Evolutionary conservation across 176 grass and related monocot genomes (phyloP), one percentile per base, ranked within the genome.

Genomic region (Carex littledalei): DNA sequence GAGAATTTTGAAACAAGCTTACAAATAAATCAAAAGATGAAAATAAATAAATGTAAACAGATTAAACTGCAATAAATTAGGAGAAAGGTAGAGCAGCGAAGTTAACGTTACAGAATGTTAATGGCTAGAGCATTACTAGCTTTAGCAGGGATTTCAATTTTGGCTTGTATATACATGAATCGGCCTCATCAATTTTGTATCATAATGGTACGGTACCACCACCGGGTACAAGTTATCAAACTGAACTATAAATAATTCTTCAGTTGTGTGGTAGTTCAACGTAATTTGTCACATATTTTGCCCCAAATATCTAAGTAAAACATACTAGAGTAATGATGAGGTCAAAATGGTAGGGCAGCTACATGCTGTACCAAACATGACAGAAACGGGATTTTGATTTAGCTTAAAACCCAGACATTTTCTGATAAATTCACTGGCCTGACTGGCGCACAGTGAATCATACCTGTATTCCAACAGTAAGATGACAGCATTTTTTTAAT

Each of bases 1-100:
- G 85, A 91, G 66, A 98, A 98, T 16, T 84, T 83, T 55, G 85
- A 69, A 54, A 86, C 83, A 60, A 94, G 90, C 95, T 98, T 85
- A 85, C 87, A 65, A 84, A 64, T 31, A 21, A 20, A 77, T 12
- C 17, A 9, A 64, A 72, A 87, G 13, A 17, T 57, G n/a, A 18
- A 50, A 61, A 61, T 35, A 67, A 83, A 72, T 84, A 32, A 22
- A 84, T 17, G 34, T 84, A 29, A 53, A 85, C 3, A 16, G 56
- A 82, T 21, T 29, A 76, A 52, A 77, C 21, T 49, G 10, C 21
- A 77, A 15, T 31, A 16, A 54, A 12, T 0, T 77, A 26, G 49
- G 7, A 24, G 26, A 77, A 17, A 16, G 2, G 47, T 10, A 5
- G 18, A 69, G 9, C 4, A 17, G 32, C 0, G 17, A 69, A 69